Evolutionary conservation across 129 eudicot species (phyloP), one percentile per base, ranked within the genome.

Genomic region (Helichrysum umbraculigerum): DNA sequence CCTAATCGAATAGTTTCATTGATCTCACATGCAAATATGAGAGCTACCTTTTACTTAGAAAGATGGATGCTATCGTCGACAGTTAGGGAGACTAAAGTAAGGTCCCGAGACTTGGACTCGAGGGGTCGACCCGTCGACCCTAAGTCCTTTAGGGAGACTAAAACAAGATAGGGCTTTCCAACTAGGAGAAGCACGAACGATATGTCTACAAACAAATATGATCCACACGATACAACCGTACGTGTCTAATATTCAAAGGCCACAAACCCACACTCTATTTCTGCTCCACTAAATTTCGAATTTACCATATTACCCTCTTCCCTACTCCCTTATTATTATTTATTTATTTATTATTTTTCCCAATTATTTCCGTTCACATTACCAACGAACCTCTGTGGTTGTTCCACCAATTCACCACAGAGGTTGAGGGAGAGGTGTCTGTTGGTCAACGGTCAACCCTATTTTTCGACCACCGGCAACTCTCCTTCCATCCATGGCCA

Each of bases 381-480:
- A 28, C 16, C 54, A 68, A 74, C 80, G 68, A 83, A 78, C 69
- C 83, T 60, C 70, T 42, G 77, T 59, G 34, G 71, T 47, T 63
- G 39, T 41, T 37, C 61, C 47, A 62, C 76, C 68, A 58, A 39
- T 20, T 68, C 80, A 75, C 66, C 84, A 50, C 61, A 70, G 57
- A 17, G 78, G 82, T 44, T 22, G 85, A 50, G 60, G 81, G 83
- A 72, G 85, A 76, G 69, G 84, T 44, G 52, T 75, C 66, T 66
- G 72, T 71, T 62, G 78, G 80, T 78, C 83, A 50, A 50, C 79
- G 34, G 80, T 81, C 81, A 50, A 50, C 79, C 35, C 66, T 30
- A 47, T 16, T 57, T 78, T 37, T 29, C 70, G 79, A 32, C 83
- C 79, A 84, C 76, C 82, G 85, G 64, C 91, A 70, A 70, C 76